These are phyloP conservation scores for Magnusiomyces fungicola DNA, from an alignment of 1,139 yeast species.

Conservation along the genomic window DNA sequence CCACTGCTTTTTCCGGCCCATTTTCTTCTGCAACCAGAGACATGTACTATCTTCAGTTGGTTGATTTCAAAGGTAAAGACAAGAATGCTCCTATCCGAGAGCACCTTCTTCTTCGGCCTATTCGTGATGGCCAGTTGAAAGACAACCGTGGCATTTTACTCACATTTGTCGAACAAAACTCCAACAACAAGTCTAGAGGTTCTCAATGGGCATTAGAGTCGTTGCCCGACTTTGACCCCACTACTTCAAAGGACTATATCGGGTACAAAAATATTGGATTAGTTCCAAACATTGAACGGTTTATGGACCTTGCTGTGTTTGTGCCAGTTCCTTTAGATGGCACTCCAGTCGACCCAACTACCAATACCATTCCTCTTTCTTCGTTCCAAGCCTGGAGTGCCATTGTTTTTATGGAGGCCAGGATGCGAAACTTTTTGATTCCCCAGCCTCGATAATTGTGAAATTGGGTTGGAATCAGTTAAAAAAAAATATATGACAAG, in stretches of 20 bases:
- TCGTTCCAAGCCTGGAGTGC: conserved; percentile 14
- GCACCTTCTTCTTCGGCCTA: not conserved
- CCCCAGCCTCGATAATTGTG: not conserved
- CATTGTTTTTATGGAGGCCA: conserved; percentile 12
- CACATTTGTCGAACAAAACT: not conserved
- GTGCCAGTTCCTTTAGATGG: conserved; percentile 5
- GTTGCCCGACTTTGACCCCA: conserved; percentile 4
- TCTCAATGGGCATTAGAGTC: conserved; percentile 4
- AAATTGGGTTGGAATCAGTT: too few species aligned
- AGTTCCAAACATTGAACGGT: conserved; percentile 3
- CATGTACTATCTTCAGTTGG: conserved; percentile 3
- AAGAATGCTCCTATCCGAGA: not conserved
- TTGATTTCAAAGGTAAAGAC: not conserved
- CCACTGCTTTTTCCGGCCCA: not conserved
- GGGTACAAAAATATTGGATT: conserved; percentile 6
- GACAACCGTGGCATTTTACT: not conserved
- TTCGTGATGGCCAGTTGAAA: not conserved
- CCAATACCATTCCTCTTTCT: conserved; percentile 7
- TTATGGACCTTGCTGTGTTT: conserved; percentile 1
- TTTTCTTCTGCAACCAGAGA: not conserved
- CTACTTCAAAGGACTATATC: not conserved
- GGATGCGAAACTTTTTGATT: not conserved
- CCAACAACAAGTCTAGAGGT: not conserved
- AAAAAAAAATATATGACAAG: too few species aligned
- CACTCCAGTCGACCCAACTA: not conserved